Evolutionary conservation across 495 filamentous ascomycete species (phyloP), one percentile per base, ranked within the genome.

Genomic region (Thermothielavioides terrestris): DNA sequence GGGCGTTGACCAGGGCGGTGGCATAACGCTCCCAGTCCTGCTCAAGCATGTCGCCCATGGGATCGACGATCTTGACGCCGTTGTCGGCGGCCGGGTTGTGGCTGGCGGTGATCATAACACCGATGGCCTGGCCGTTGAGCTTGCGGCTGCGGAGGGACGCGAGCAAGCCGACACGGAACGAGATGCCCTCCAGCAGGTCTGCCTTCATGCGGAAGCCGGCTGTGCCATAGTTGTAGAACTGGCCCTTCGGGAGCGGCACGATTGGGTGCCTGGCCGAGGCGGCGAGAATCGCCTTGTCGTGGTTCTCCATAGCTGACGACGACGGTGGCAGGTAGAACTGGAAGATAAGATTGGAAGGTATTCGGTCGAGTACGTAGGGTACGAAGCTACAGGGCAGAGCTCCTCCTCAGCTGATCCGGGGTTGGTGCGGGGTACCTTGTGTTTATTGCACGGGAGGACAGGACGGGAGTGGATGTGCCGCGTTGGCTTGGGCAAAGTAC

Each of bases 61-160:
- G 92, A 68, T 99, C 92, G 55, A 99, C 86, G 54, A 99, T 77
- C 78, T 99, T 99, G 57, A 99, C 88, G 45, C 92, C 92, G 71
- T 99, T 99, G 69, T 99, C 92, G 59, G 84, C 83, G 3, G 94
- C 88, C 31, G 88, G 88, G 70, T 99, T 99, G 78, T 99, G 92
- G 57, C 88, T 95, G 28, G 92, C 92, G 55, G 92, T 99, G 65
- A 99, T 89, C 92, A 99, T 97, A 43, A 99, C 80, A 64, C 92
- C 92, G 64, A 99, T 94, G 58, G 86, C 85, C 72, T 91, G 85
- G 52, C 88, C 84, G 60, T 83, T 82, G 42, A 90, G 77, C 64
- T 89, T 90, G 62, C 86, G 87, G 34, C 88, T 96, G 31, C 92
- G 86, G n/a, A 97, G 77, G 40, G 86, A 81, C 34, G 94, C 87